A percentile compares a stretch with the other conserved stretches of the same genome.
phyloP scores from a whole-genome alignment of 2,329 filamentous ascomycete genomes.

The Cytospora schulzeri region DNA sequence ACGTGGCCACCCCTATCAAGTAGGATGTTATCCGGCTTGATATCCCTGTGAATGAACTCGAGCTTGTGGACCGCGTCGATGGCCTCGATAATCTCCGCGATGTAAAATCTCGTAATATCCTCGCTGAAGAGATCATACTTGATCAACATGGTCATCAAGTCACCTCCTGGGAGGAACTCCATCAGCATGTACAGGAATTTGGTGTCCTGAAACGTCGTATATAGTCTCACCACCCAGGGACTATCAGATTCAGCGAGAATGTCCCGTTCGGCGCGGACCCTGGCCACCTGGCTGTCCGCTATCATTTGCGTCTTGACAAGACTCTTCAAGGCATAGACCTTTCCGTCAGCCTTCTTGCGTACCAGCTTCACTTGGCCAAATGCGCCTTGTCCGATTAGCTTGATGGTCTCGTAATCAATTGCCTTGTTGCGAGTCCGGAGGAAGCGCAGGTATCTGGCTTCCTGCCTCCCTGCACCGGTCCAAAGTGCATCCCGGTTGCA shows the following conservation, averaged over 20 bases:
- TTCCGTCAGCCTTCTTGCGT: constrained; percentile 73
- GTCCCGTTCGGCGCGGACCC: constrained; percentile 78
- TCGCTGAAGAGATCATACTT: constrained; percentile 84
- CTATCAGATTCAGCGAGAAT: constrained; percentile 79
- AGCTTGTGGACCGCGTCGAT: constrained; percentile 81
- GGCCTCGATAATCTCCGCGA: constrained; percentile 78
- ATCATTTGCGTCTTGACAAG: constrained; percentile 81
- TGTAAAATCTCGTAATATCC: constrained; percentile 82
- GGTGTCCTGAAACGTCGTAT: constrained; percentile 76
- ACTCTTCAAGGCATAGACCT: constrained; percentile 79
- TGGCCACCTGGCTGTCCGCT: constrained; percentile 77
- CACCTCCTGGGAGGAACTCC: constrained; percentile 79
- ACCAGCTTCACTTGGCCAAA: constrained; percentile 80
- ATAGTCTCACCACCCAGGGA: constrained; percentile 78
- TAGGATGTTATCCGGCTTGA: constrained; percentile 82
- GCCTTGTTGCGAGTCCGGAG: constrained; percentile 70
- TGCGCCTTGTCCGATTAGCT: constrained; percentile 79
- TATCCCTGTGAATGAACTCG: constrained; percentile 78
- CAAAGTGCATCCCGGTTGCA: constrained; percentile 62
- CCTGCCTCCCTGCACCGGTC: constrained; percentile 45
- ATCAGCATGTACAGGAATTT: constrained; percentile 80
- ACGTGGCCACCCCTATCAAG: constrained; percentile 77
- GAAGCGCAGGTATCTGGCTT: constrained; percentile 73
- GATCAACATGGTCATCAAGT: constrained; percentile 83
- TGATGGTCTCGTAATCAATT: constrained; percentile 73